phyloP scores from a whole-genome alignment of 805 yeast species.

The Kluyveromyces lactis region DNA sequence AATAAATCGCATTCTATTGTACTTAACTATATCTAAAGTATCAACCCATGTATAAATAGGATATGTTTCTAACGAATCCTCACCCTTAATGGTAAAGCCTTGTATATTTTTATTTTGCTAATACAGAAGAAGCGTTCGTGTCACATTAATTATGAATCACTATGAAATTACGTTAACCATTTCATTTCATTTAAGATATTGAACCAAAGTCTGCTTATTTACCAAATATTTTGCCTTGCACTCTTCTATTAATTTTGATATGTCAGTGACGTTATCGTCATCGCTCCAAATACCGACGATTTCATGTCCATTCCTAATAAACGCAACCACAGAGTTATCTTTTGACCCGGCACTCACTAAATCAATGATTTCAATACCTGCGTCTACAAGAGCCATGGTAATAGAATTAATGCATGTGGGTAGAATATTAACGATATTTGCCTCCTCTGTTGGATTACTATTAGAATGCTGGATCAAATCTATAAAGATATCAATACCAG shows the following conservation, averaged over 20 bases:
- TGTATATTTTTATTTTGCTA: too few species aligned
- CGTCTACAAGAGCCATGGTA: constrained; percentile 71
- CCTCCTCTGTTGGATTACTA: constrained; percentile 1
- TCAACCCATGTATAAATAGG: too few species aligned
- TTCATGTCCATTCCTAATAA: constrained; percentile 47
- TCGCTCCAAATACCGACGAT: constrained; percentile 55
- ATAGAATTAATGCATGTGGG: constrained; percentile 34
- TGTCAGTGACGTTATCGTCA: constrained; percentile 21
- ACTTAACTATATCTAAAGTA: too few species aligned
- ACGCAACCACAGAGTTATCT: constrained; percentile 40
- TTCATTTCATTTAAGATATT: constrained; percentile 14
- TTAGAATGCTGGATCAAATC: constrained; percentile 38
- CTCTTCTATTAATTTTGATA: constrained; percentile 31
- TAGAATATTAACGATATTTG: constrained; percentile 30
- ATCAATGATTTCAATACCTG: constrained; percentile 75
- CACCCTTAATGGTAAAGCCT: too few species aligned
- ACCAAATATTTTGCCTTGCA: constrained; percentile 31
- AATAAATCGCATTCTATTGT: constrained; percentile 4
- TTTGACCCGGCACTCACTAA: constrained; percentile 58
- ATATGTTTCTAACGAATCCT: background rate
- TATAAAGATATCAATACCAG: constrained; percentile 73
- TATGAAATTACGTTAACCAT: too few species aligned
- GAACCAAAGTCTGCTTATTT: constrained; percentile 16
- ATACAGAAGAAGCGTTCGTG: too few species aligned
- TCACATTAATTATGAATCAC: too few species aligned